A percentile compares a stretch with the other conserved stretches of the same genome.
These are phyloP conservation scores for Pythium oligandrum DNA, from an alignment of 352 stramenopile genomes.

Conservation along the genomic window DNA sequence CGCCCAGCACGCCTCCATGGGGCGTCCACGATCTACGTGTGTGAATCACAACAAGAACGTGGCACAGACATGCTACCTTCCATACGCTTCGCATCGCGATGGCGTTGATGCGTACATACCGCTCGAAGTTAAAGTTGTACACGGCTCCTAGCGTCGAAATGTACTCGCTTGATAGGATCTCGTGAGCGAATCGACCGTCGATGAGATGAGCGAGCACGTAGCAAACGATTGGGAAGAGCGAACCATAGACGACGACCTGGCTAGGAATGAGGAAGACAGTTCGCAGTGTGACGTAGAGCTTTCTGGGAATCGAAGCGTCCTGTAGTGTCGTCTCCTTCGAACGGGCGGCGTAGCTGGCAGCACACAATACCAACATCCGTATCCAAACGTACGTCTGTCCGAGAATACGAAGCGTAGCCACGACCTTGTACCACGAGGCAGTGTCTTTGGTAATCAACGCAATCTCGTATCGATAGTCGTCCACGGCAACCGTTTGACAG, in stretches of 20 bases:
- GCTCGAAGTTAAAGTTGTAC: constrained; percentile 10
- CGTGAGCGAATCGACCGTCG: constrained; percentile 21
- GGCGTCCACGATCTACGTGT: constrained; percentile 11
- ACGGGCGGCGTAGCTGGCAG: neutral
- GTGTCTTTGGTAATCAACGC: constrained; percentile 3
- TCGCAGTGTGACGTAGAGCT: neutral
- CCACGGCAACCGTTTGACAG: constrained; percentile 13
- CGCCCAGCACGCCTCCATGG: constrained; percentile 9
- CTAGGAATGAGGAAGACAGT: constrained; percentile 25
- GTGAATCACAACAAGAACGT: constrained; percentile 6
- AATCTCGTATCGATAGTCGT: constrained; percentile 15
- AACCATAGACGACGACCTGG: constrained; percentile 31
- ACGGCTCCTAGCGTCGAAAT: constrained; percentile 14
- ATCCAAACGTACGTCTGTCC: constrained; percentile 13
- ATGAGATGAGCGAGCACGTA: constrained; percentile 27
- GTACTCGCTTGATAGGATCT: constrained; percentile 7
- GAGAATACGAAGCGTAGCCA: constrained; percentile 4
- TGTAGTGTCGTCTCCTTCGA: neutral
- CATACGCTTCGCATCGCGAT: constrained; percentile 30
- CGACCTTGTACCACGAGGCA: constrained; percentile 2
- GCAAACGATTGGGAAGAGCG: constrained; percentile 22
- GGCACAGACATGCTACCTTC: constrained; percentile 13
- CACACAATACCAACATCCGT: constrained; percentile 4
- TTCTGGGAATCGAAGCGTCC: no score
- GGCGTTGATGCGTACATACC: constrained; percentile 14